phyloP scores from a whole-genome alignment of 2,329 filamentous ascomycete species.

The Aspergillus thermomutatus region DNA sequence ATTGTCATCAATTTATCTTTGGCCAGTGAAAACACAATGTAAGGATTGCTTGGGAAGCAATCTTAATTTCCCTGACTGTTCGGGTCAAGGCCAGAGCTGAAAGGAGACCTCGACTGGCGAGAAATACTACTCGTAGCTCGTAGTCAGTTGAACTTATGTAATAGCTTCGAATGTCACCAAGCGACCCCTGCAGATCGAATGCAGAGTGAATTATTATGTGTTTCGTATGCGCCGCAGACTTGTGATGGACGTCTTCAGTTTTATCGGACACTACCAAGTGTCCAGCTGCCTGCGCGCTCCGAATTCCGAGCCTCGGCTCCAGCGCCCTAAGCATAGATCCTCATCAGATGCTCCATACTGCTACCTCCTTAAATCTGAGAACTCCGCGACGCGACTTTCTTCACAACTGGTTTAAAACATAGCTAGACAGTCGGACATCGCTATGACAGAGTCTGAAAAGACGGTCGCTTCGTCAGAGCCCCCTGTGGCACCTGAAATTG shows the following conservation, averaged over 20 bases:
- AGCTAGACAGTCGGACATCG: background rate
- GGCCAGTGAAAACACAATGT: background rate
- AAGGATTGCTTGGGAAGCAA: background rate
- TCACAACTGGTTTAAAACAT: background rate
- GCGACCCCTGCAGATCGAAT: background rate
- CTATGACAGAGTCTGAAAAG: conserved; percentile 21
- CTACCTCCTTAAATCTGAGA: background rate
- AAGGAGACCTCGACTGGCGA: background rate
- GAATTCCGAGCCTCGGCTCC: conserved; percentile 28
- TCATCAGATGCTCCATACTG: background rate
- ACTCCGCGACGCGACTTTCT: background rate
- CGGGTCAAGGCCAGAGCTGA: too few species aligned
- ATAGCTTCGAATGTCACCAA: background rate
- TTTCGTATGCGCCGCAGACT: background rate
- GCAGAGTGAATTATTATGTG: background rate
- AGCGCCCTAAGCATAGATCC: background rate
- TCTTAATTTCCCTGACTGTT: background rate
- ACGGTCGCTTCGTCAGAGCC: conserved; percentile 12
- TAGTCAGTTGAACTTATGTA: background rate
- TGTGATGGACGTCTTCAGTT: background rate
- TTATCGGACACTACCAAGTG: background rate
- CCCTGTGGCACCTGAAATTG: conserved; percentile 11
- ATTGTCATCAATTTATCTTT: background rate
- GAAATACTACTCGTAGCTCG: background rate
- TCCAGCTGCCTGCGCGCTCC: background rate